Evolutionary conservation across 148 eudicot species (phyloP).

Genomic region (Fagopyrum esculentum): DNA sequence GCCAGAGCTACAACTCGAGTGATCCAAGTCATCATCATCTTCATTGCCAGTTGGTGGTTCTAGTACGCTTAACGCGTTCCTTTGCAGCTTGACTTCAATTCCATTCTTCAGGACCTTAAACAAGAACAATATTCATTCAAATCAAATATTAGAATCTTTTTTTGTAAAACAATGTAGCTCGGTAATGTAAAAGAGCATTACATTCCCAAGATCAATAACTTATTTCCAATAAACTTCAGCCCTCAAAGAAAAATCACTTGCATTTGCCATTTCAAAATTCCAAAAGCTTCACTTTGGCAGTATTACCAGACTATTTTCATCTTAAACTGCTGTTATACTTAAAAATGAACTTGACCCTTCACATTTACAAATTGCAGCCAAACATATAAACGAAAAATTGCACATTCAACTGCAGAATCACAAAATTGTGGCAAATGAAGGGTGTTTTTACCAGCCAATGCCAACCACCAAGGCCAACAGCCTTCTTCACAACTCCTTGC

Average conservation of each 20-base stretch:
- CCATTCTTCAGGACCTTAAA: constrained; percentile 90
- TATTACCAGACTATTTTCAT: too few species aligned
- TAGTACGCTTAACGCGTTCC: constrained; percentile 90
- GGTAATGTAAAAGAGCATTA: neutral
- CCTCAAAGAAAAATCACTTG: neutral
- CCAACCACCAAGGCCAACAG: constrained; percentile 99
- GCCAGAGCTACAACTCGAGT: constrained; percentile 71
- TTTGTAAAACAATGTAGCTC: too few species aligned
- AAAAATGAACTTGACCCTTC: too few species aligned
- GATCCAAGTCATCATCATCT: constrained; percentile 68
- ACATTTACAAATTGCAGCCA: neutral
- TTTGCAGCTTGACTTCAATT: constrained; percentile 87
- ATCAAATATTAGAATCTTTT: neutral
- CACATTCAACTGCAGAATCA: constrained; percentile 6
- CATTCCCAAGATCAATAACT: neutral
- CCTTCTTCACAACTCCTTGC: constrained; percentile 97
- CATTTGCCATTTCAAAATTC: neutral
- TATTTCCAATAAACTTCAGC: neutral
- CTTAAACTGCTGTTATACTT: too few species aligned
- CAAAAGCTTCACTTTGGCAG: neutral
- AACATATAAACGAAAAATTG: neutral
- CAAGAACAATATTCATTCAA: neutral
- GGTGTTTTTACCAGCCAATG: constrained; percentile 88
- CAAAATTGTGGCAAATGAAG: neutral
- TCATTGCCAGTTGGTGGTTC: constrained; percentile 95